Evolutionary conservation across 805 yeast genomes (phyloP), one percentile per base, ranked within the genome.

Genomic region (Candida endomychidarum): DNA sequence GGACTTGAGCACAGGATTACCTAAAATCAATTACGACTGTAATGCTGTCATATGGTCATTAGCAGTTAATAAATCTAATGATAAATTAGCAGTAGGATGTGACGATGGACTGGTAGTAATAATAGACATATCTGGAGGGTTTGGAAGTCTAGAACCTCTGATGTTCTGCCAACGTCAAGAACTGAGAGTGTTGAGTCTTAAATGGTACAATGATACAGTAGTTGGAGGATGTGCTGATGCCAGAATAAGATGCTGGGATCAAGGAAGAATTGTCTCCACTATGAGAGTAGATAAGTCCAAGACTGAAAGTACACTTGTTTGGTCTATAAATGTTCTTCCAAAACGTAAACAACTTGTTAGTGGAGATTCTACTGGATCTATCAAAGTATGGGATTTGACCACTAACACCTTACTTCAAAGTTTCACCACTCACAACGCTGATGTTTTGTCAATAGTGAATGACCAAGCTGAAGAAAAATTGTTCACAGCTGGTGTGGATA

Each of bases 201-300:
- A 85, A 40, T 93, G 96, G 95, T 75, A 75, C 43, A 75, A 73
- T 14, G 73, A 82, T 48, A 76, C 76, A 6, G 65, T 93, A 24
- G 77, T 88, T 27, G 97, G 96, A 36, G 99, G 99, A 9, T 93
- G 98, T 61, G 86, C 96, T 1, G 98, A 93, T 61, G 99, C 96
- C 16, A 77, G 86, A 55, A 74, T 93, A 25, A 78, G 96, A 57
- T 80, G 85, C 33, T 93, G 98, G 97, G 59, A 63, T 21, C 76
- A 70, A 43, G 89, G 93, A 15, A 74, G 95, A 52, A 62, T 91
- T n/a, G 50, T 85, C 12, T 80, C 86, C 17, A 83, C 96, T 2
- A 81, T 93, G 86, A 81, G 88, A 55, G 97, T 93, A 8, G 99
- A 93, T 61, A 88, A 86, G 60, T 77, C 91, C 16, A 81, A 83